Evolutionary conservation across 148 eudicot genomes (phyloP), one percentile per base, ranked within the genome.

Genomic region (Heliosperma pusillum): DNA sequence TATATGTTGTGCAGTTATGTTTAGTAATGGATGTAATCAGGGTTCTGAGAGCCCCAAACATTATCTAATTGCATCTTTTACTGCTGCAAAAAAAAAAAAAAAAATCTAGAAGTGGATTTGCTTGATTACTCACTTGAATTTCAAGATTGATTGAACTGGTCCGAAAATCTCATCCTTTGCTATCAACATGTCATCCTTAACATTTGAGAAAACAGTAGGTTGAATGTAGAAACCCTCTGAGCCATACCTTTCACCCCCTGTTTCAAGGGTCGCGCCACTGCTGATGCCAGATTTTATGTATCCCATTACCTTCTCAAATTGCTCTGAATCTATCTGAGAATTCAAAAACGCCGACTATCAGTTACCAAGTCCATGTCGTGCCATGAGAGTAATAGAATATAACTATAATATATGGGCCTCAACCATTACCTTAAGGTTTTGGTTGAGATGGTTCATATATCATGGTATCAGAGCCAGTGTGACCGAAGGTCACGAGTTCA

Each of bases 101-200:
- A n/a, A n/a, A n/a, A n/a, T 50, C 4, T 50, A 12, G 55, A 50
- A 50, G 10, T 8, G 62, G 25, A 20, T 3, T 55, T n/a, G 25
- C 20, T 7, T 19, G 40, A 10, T 71, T 25, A 52, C 81, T 80
- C 58, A 87, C 90, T 82, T 88, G 86, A 86, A 88, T 76, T 88
- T 88, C 60, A 86, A 65, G 71, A 86, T 85, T 26, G 88, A 80
- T 56, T 85, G 92, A 57, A 89, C 92, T 0, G 92, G 90, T 25
- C 90, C 89, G 70, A 88, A 86, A 2, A 86, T 86, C 78, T 86
- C 89, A 10, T 88, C 91, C 61, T 77, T 77, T 70, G 92, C 92
- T 56, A 88, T 86, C 63, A 77, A 52, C 92, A 89, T 89, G 80
- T 85, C 77, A 53, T 89, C 92, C 76, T 83, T 69, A 52, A 89